Base-by-base conservation (phyloP, 2,329 filamentous ascomycete genomes). In the Harringtonia aguacate region DNA sequence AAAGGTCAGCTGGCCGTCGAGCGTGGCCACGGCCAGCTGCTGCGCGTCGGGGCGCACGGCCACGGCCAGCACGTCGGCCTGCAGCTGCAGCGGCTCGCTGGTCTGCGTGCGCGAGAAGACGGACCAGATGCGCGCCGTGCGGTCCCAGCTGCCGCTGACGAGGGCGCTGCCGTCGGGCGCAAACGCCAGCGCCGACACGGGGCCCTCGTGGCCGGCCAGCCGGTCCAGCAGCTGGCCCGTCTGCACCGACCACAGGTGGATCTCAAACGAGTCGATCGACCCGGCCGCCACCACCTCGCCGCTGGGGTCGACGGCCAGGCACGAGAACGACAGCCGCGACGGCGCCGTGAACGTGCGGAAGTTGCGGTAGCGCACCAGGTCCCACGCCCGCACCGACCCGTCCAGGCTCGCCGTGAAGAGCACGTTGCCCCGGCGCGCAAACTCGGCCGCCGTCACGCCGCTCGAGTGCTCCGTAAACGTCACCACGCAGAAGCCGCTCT, bases 241-340 rank as follows among this genome's bases (percentile, higher is more conserved):
- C 59, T 98, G 92, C 4, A 98, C 94, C 6, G 87, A 95, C 92
- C 92, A 98, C 49, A 98, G 85, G 63, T 98, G 89, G 41, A 98
- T 86, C 57, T 97, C 90, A 52, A 95, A 97, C 5, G 89, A 95
- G 61, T 98, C 92, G 15, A 94, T 73, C 2, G 90, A 97, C 3
- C 90, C 92, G 10, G 92, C 92, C 47, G 90, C 94, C 4, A 98
- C 85, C 9, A 98, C 86, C 62, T 98, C 94, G 43, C 92, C 92
- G 51, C 88, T 95, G 0, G 92, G 89, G 53, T 98, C 94, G n/a
- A 97, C 88, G 1, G 92, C 88, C 60, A 98, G 75, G 46, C 86
- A 94, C 15, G 88, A 90, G 64, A 97, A 98, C 0, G 89, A 94
- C 22, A 97, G 68, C 44, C 90, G 75, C 28, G 86, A 89, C 0